Evolutionary conservation across 169 alveolate genomes (phyloP).

Genomic region (Plasmodium sp.): DNA sequence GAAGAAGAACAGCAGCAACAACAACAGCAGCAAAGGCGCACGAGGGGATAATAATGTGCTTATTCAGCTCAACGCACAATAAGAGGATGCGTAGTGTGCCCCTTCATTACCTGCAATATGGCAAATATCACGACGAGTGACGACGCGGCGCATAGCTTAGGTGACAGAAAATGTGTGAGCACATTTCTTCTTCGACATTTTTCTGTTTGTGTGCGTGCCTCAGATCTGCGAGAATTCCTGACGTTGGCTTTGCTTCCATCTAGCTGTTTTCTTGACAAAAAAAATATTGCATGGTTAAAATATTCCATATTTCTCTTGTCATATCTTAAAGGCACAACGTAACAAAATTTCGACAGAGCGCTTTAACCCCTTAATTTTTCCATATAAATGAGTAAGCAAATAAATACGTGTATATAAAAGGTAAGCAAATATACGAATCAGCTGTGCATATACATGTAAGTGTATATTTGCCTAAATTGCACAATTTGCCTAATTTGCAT

Average conservation of each 20-base stretch:
- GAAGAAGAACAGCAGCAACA: too few relatives aligned
- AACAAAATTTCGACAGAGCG: not conserved
- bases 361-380: not conserved
- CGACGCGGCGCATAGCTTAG: not conserved
- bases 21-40: not conserved
- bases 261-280: not conserved
- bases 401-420: not conserved
- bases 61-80: not conserved
- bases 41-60: not conserved
- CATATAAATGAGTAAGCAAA: not conserved
- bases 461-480: not conserved
- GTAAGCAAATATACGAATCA: not conserved
- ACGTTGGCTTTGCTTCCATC: not conserved
- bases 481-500: not conserved
- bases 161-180: not conserved
- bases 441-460: not conserved
- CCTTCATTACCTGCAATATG: not conserved
- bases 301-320: conserved; percentile 10
- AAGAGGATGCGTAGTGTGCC: not conserved
- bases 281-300: conserved; percentile 6
- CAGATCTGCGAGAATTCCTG: not conserved
- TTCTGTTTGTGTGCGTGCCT: not conserved
- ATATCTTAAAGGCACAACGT: not conserved
- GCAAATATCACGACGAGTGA: not conserved
- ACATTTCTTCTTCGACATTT: not conserved